Base-by-base conservation (phyloP, 2,329 filamentous ascomycete species). In the Ophiocordyceps polyrhachis-furcata region DNA sequence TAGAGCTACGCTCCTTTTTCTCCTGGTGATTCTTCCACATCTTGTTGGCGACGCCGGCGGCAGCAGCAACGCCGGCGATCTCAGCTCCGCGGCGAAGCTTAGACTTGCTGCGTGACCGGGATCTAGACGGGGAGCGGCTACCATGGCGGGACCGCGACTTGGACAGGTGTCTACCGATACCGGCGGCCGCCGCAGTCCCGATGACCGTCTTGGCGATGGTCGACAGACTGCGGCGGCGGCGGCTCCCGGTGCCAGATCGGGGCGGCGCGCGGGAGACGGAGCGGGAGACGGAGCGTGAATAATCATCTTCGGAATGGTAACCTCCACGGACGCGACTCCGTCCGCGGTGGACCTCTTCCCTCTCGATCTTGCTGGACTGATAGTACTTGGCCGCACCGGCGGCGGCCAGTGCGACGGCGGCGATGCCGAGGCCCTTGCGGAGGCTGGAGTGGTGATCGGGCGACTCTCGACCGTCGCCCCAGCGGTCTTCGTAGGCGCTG, bases 351-450 rank as follows among this genome's bases (percentile, higher is more conserved):
- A 66, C 57, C 52, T 79, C 75, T 49, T 78, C 76, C 53, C 71
- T 74, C 41, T 79, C 73, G 41, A 71, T 58, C 53, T 74, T 77
- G 58, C 67, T 73, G 51, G 70, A 68, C 49, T 78, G 70, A 55
- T 74, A 71, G 53, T 78, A 79, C 55, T 79, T 79, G 49, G 74
- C 69, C 5, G 76, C 76, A n/a, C 76, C 76, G 4, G 76, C 75
- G 19, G 77, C 73, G 8, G 76, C 76, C 21, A 80, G 64, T 15
- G 75, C 76, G 20, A 76, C 74, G 11, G 75, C 76, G 9, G 76
- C 76, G 40, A 79, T 66, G 29, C 75, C 76, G 20, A 80, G 62
- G 20, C 74, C 76, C 1, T 73, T 77, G 57, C 76, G 76, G 45
- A 80, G 62, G 43, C 68, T 68, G 40, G 65, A 68, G 37, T 65